Base-by-base conservation (phyloP, 2,329 filamentous ascomycete species). In the Alternaria gansuensis region DNA sequence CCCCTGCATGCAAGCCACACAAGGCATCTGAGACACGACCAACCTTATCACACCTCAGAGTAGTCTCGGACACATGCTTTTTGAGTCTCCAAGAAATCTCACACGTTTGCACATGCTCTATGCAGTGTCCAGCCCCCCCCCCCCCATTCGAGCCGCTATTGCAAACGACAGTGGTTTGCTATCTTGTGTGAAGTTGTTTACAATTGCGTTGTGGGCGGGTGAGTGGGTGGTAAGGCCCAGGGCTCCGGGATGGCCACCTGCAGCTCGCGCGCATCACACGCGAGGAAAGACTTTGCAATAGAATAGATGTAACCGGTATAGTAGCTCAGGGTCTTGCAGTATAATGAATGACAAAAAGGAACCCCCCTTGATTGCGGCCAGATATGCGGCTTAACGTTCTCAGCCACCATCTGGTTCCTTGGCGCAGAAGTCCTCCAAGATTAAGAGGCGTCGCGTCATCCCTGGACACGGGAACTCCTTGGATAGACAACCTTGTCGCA, bases 21-120 rank as follows among this genome's bases (percentile, higher is more conserved):
- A 71, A 70, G 70, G 67, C 56, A 67, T 65, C 65, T 67, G 69
- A 72, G 67, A 73, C 70, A 67, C 55, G 48, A 44, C 28, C 31
- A 52, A 57, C 31, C 53, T 41, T 51, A 64, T 61, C 26, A 57
- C 51, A 56, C 59, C 62, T 71, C 67, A 66, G 54, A 52, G 53
- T 40, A 40, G 61, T 51, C 53, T 57, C 61, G 40, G 33, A 57
- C 39, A 36, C 54, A 41, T 49, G 44, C 59, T 57, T 59, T 59
- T 62, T 56, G 49, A 41, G 29, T 52, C 37, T 59, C 43, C 50
- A 57, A 48, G 43, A 31, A 54, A 48, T 43, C 33, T 51, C 41
- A 55, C 58, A 57, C 61, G 46, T 43, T 59, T 41, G n/a, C 45
- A 65, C 62, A 63, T 60, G 54, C 39, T 48, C 52, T 44, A 41